phyloP scores from a whole-genome alignment of 768 basidiomycete species.

The Mrakia gelida region DNA sequence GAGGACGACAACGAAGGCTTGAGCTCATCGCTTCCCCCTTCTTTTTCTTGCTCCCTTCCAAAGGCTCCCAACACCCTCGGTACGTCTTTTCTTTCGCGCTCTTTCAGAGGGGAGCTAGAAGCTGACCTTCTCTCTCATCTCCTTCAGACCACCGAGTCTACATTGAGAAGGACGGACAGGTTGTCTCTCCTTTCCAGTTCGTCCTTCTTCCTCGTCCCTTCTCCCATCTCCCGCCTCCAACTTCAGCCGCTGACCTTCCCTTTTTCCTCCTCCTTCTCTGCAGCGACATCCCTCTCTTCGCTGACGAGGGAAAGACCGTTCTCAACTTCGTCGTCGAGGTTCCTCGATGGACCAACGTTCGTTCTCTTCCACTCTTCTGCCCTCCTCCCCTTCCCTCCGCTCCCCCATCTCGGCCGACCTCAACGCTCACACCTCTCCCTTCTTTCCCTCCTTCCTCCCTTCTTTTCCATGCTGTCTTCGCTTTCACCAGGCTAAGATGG shows the following conservation, averaged over 20 bases:
- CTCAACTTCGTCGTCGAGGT: conserved; percentile 96
- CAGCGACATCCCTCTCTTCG: conserved; percentile 98
- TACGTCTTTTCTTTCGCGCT: conserved; percentile 45
- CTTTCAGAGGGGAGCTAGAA: too few relatives aligned
- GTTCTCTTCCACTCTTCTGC: neutral
- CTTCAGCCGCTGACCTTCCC: conserved; percentile 38
- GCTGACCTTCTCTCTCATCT: neutral
- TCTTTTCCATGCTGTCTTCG: neutral
- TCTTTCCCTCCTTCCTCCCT: too few relatives aligned
- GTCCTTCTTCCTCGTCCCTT: conserved; percentile 18
- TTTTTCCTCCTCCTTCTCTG: conserved; percentile 49
- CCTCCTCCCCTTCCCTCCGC: neutral
- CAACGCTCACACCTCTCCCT: neutral
- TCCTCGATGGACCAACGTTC: conserved; percentile 67
- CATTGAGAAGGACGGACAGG: conserved; percentile 82
- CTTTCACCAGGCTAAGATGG: conserved; percentile 80
- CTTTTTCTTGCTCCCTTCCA: conserved; percentile 12
- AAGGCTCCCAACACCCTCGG: conserved; percentile 86
- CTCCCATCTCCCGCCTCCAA: neutral
- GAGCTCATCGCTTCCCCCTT: conserved; percentile 10
- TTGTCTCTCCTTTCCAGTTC: conserved; percentile 47
- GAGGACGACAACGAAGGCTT: neutral
- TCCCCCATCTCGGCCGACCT: conserved; percentile 1
- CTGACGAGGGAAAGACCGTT: conserved; percentile 88
- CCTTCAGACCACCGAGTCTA: conserved; percentile 83